phyloP scores from a whole-genome alignment of 2,329 filamentous ascomycete species.

The Dendrostoma leiphaemia region DNA sequence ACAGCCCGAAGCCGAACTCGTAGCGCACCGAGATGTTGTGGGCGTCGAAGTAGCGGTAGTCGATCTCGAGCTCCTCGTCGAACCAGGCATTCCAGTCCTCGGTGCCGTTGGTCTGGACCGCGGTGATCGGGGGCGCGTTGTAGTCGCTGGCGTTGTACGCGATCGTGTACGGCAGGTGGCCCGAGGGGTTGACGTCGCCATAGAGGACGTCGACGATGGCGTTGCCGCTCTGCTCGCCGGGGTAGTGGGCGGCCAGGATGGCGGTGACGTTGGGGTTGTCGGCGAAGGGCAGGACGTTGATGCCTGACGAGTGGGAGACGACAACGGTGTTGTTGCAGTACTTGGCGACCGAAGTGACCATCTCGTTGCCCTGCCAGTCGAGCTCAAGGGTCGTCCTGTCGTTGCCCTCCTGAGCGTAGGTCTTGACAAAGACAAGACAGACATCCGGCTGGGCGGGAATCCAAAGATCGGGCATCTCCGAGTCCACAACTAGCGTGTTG shows the following conservation, averaged over 20 bases:
- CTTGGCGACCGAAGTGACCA: conserved; percentile 50
- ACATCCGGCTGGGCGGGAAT: conserved; percentile 55
- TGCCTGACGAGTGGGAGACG: conserved; percentile 60
- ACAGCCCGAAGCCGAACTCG: conserved; percentile 64
- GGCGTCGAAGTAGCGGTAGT: conserved; percentile 65
- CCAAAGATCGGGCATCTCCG: conserved; percentile 44
- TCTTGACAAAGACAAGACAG: conserved; percentile 64
- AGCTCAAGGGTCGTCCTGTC: conserved; percentile 54
- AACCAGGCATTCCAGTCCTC: conserved; percentile 49
- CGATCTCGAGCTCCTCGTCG: conserved; percentile 63
- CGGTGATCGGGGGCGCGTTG: conserved; percentile 38
- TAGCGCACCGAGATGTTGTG: conserved; percentile 58
- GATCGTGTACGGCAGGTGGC: conserved; percentile 67
- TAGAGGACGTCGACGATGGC: conserved; percentile 61
- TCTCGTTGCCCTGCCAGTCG: conserved; percentile 60
- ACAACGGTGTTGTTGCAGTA: conserved; percentile 51
- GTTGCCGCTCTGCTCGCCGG: conserved; percentile 61
- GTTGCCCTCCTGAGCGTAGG: conserved; percentile 64
- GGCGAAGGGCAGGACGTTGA: conserved; percentile 54
- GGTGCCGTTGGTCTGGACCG: conserved; percentile 33
- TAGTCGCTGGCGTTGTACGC: conserved; percentile 52
- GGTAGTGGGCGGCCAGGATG: conserved; percentile 59
- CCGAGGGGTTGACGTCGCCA: conserved; percentile 58
- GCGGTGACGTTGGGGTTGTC: conserved; percentile 60
- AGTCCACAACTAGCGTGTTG: conserved; percentile 39